Base-by-base conservation (phyloP, 2,329 filamentous ascomycete species). In the Leptographium lundbergii region DNA sequence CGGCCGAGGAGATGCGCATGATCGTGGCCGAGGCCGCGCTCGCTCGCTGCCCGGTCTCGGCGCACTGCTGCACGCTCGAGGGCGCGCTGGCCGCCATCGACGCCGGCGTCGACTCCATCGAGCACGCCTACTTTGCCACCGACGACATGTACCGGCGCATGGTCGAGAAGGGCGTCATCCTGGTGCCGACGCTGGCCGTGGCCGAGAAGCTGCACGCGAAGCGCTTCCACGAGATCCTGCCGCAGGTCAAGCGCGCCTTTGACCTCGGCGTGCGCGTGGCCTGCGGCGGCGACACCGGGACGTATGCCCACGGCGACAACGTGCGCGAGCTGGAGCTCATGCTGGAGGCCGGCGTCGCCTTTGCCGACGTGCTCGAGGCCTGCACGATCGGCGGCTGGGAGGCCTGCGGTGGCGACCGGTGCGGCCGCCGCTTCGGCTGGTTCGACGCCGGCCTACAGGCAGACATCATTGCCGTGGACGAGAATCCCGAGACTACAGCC, bases 331-430 rank as follows among this genome's bases (percentile, higher is more conserved):
- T 81, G 60, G 80, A 82, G 66, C 67, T 82, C 19, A 71, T 82
- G 71, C 65, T 76, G 0, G 69, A 76, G 50, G 75, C 77, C 6
- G 79, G 79, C 0, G 67, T 83, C 2, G 74, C 77, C 0, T 60
- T 81, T 0, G 73, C 70, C 32, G 77, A 81, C 50, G 75, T 78
- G 0, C 66, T 82, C 36, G 73, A 75, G 59, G 74, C 77, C 5
- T 74, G 72, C 19, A 81, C 76, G 5, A 61, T 82, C 3, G 74
- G 73, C 27, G 81, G 80, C 0, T 82, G 79, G 79, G 74, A 81
- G 60, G 73, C 77, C 7, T 82, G 80, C 61, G 79, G 80, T 0
- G 74, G 72, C 3, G 76, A 81, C 45, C 69, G 73, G 53, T 79
- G 75, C 60, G 80, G 79, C 0, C 71, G 73, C 57, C 68, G 71